phyloP scores from a whole-genome alignment of 345 rosid genomes.

The Sapria himalayana region DNA sequence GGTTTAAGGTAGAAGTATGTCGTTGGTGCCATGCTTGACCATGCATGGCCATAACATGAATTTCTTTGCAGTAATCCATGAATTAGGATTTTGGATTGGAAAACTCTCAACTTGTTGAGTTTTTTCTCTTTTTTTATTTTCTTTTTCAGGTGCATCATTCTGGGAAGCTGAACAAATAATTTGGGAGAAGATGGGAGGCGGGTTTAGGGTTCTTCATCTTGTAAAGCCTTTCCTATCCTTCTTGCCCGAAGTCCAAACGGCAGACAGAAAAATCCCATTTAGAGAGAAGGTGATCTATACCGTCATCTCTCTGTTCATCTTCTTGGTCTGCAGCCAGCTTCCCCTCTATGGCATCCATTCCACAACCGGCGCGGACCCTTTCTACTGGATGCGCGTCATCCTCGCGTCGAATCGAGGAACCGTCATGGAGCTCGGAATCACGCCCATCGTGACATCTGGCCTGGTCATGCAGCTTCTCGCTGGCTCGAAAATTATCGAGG shows the following conservation, averaged over 20 bases:
- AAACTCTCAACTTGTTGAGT: no score
- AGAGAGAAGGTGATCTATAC: conserved; percentile 67
- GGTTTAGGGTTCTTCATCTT: conserved; percentile 58
- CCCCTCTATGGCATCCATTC: conserved; percentile 57
- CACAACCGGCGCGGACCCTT: conserved; percentile 58
- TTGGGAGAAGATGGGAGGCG: conserved; percentile 58
- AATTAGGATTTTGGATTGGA: no score
- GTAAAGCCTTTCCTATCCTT: conserved; percentile 53
- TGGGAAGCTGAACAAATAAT: no score
- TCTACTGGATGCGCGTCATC: conserved; percentile 70
- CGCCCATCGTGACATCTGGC: conserved; percentile 66
- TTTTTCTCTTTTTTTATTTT: no score
- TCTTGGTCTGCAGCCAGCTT: conserved; percentile 61
- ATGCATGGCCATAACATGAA: no score
- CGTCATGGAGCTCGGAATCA: conserved; percentile 75
- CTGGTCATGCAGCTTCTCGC: conserved; percentile 59
- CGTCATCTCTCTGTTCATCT: conserved; percentile 52
- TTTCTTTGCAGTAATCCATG: no score
- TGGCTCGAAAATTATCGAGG: conserved; percentile 57
- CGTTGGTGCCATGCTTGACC: no score
- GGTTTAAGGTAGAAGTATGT: no score
- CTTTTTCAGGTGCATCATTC: no score
- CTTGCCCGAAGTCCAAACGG: conserved; percentile 57
- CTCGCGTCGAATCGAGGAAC: conserved; percentile 63
- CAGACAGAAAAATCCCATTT: conserved; percentile 52